Conservation (phyloP, 179 eudicot genomes). For the Beta macrorhiza region DNA sequence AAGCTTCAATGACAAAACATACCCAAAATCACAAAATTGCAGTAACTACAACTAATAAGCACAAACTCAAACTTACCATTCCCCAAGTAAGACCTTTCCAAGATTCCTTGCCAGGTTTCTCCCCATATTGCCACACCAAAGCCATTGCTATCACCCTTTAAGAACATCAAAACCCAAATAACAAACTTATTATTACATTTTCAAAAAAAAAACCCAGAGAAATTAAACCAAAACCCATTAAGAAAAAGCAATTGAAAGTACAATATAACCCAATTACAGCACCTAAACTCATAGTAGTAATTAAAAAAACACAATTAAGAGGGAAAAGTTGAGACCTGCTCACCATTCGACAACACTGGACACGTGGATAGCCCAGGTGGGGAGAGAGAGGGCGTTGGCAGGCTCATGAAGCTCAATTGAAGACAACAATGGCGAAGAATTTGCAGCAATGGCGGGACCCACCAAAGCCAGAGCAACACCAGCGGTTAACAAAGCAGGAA, state of each 20-base stretch:
- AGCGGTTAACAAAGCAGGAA: conserved; percentile 41
- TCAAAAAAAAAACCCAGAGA: background rate
- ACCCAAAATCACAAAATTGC: background rate
- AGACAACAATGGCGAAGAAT: conserved; percentile 41
- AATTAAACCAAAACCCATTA: background rate
- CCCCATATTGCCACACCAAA: conserved; percentile 86
- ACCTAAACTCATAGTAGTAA: no score
- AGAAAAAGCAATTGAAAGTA: background rate
- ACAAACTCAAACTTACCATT: conserved; percentile 69
- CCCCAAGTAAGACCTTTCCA: conserved; percentile 98
- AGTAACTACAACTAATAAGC: background rate
- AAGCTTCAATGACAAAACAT: background rate
- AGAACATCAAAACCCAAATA: background rate
- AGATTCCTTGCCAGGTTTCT: conserved; percentile 69
- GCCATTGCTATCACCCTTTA: conserved; percentile 63
- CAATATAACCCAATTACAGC: background rate
- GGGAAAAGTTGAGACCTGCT: background rate
- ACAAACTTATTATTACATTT: background rate
- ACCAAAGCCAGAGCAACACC: conserved; percentile 51
- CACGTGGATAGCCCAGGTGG: conserved; percentile 93
- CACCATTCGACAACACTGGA: conserved; percentile 91
- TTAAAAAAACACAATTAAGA: background rate
- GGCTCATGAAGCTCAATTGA: conserved; percentile 54
- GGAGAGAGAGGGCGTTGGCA: conserved; percentile 83
- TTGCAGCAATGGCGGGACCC: conserved; percentile 53